Base-by-base conservation (phyloP, 2,329 filamentous ascomycete genomes). In the Dactylonectria macrodidyma region DNA sequence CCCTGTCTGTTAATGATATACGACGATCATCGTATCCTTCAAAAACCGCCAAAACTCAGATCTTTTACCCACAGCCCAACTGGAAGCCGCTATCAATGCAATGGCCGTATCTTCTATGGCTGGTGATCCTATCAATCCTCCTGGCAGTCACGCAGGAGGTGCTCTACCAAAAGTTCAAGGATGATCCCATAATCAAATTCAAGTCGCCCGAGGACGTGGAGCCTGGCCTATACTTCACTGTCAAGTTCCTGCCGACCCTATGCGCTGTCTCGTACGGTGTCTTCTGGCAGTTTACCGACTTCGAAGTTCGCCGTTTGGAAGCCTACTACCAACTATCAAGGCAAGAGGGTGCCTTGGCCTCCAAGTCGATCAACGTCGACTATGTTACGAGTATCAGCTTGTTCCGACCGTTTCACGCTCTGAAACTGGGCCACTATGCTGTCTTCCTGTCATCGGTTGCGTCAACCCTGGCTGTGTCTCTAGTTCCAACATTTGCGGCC, bases 341-440 rank as follows among this genome's bases (percentile, higher is more conserved):
- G 69, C 82, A 85, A 3, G 85, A 84, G 3, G 90, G 90, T 14
- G 89, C 90, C 1, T 79, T 90, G 22, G 90, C 90, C 0, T 87
- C 87, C 46, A 87, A 90, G 75, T 92, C 90, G 0, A 87, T 94
- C 75, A 94, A 93, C 70, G 91, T 93, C 68, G 91, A 93, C 78
- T 94, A 94, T 67, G 85, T 93, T 51, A 93, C 91, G 5, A 87
- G 89, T 72, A 88, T 91, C 81, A 90, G 87, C 73, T 89, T 92
- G 74, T 79, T 91, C 46, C 86, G 91, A 2, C 92, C 92, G 0
- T 78, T 93, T 5, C 84, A 87, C 52, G 91, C 92, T 1, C 74
- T 93, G 3, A 84, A 83, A 67, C 86, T 88, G 69, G 85, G 85
- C 51, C 92, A 94, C 73, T 92, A 90, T 76, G 91, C 92, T 0